A percentile compares a stretch with the other conserved stretches of the same genome.
phyloP scores from a whole-genome alignment of 2,329 filamentous ascomycete species.

The Alternaria novae-zelandiae region DNA sequence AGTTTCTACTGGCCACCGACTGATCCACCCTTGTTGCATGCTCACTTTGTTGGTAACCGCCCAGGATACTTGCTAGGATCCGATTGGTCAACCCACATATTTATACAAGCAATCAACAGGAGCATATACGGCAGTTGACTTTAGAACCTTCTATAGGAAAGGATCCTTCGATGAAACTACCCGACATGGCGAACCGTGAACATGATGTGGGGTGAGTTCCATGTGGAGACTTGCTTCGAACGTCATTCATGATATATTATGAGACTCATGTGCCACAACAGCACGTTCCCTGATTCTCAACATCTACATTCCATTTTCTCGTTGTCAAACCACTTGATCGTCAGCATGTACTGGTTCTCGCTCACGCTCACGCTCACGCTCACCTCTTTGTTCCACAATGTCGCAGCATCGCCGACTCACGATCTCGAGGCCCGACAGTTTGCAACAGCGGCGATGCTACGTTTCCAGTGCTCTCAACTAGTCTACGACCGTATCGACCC shows the following conservation, averaged over 20 bases:
- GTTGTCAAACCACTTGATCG: neutral
- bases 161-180: neutral
- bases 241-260: neutral
- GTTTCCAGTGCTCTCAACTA: constrained; percentile 29
- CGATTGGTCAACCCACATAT: neutral
- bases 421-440: constrained; percentile 31
- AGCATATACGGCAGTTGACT: constrained; percentile 3
- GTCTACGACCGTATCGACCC: constrained; percentile 31
- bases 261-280: neutral
- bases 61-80: neutral
- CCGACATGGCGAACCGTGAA: neutral
- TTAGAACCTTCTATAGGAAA: neutral
- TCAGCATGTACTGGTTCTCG: constrained; percentile 19
- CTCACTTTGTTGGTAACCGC: neutral
- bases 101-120: neutral
- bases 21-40: neutral
- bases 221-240: neutral
- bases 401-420: constrained; percentile 16
- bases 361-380: constrained; percentile 23
- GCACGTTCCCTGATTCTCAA: neutral
- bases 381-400: constrained; percentile 26
- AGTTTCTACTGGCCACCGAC: neutral
- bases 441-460: constrained; percentile 34
- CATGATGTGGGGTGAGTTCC: neutral
- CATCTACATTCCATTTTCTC: neutral